These are phyloP conservation scores for Cryphonectria naterciae DNA, from an alignment of 2,329 filamentous ascomycete genomes.

Conservation along the genomic window DNA sequence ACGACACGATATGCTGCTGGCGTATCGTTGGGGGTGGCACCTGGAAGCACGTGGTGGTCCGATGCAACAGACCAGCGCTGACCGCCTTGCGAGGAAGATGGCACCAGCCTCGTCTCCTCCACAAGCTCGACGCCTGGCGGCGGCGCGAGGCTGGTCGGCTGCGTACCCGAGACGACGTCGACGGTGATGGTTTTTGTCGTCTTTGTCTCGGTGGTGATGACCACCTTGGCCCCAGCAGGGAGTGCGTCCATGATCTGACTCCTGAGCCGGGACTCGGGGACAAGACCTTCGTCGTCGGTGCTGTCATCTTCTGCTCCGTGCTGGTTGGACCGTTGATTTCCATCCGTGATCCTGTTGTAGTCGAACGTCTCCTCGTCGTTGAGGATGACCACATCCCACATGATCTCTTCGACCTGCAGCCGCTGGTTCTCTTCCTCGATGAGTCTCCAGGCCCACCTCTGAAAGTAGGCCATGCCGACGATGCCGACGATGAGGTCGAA, in stretches of 20 bases:
- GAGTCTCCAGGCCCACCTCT: conserved; percentile 57
- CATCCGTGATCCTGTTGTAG: conserved; percentile 38
- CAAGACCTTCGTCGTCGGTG: conserved; percentile 46
- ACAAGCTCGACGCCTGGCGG: conserved; percentile 64
- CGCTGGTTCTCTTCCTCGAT: conserved; percentile 54
- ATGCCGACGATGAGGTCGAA: conserved; percentile 64
- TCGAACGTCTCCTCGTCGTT: conserved; percentile 63
- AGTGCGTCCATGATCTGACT: conserved; percentile 59
- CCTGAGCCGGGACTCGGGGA: conserved; percentile 52
- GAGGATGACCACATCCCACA: conserved; percentile 70
- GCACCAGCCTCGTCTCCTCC: conserved; percentile 48
- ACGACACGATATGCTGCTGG: conserved; percentile 57
- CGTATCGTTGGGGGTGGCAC: conserved; percentile 25
- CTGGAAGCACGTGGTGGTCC: conserved; percentile 31
- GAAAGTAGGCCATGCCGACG: conserved; percentile 64
- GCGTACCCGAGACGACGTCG: conserved; percentile 61
- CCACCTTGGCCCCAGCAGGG: conserved; percentile 60
- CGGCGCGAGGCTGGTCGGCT: conserved; percentile 55
- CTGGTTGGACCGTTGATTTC: conserved; percentile 32
- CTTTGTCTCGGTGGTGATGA: conserved; percentile 61
- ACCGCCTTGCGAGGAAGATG: conserved; percentile 38
- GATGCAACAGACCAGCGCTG: conserved; percentile 24
- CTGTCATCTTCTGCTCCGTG: conserved; percentile 37
- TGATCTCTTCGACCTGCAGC: conserved; percentile 56
- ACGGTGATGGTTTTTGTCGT: conserved; percentile 68